Base-by-base conservation (phyloP, 2,329 filamentous ascomycete species). In the Alternaria consortialis region DNA sequence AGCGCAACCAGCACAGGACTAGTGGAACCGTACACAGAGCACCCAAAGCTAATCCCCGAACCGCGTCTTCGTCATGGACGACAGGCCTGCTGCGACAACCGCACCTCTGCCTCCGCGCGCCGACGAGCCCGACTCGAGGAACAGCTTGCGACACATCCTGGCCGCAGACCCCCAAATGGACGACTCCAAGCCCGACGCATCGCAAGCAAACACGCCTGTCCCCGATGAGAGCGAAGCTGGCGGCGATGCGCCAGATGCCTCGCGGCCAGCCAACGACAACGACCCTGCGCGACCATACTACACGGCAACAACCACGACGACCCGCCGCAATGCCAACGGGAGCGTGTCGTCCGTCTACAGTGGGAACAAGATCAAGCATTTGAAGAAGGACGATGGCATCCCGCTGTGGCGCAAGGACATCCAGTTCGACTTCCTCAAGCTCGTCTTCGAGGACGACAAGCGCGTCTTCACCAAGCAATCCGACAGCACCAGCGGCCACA, bases 391-490 rank as follows among this genome's bases (percentile, higher is more conserved):
- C 63, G 92, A 96, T 74, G 92, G 92, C 73, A 91, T 94, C 68
- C 92, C 92, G 48, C 84, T 96, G 4, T 96, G 92, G 92, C 85
- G 92, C 71, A 89, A 88, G 76, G 92, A 96, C 79, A 96, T 96
- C 62, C 92, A 96, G 79, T 94, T 90, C 79, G 92, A 95, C 79
- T 95, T 96, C 71, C 84, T 96, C 68, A 88, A 88, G 69, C 86
- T 88, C 51, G 89, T 96, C 65, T 95, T 96, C 76, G 90, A 94
- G 74, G 87, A 95, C 74, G 85, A 90, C 60, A 84, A 83, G 53
- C 83, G 82, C 65, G 93, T 93, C 74, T 99, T 99, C 78, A 97
- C 93, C 75, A 97, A 97, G 77, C 91, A 91, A 77, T 97, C 94
- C 78, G 93, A 97, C 70, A 86, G 86, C 58, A 89, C 90, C 73